A percentile compares a stretch with the other conserved stretches of the same genome.
Conservation (phyloP, 345 rosid genomes). For the Anastatica hierochuntica region DNA sequence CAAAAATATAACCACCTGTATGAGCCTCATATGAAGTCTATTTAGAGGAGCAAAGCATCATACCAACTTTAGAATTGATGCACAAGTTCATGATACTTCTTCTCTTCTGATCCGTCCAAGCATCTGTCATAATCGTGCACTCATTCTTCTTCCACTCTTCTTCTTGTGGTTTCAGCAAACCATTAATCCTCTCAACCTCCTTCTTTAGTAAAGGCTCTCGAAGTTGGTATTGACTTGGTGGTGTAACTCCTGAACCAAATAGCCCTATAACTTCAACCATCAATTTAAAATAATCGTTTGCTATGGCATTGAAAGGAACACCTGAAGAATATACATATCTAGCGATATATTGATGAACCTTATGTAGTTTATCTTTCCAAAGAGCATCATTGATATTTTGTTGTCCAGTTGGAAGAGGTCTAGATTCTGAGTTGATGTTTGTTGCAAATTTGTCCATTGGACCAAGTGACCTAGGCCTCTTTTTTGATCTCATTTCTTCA, state of each 20-base stretch:
- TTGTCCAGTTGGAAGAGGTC: neutral
- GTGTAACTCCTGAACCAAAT: neutral
- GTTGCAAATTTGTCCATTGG: neutral
- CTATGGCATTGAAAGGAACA: neutral
- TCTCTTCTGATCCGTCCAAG: neutral
- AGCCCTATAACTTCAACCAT: neutral
- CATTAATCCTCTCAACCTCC: neutral
- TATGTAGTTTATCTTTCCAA: neutral
- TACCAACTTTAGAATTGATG: neutral
- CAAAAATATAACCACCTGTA: neutral
- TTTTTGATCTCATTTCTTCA: neutral
- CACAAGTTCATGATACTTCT: slow-evolving; percentile 2
- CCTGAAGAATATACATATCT: neutral
- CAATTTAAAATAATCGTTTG: neutral
- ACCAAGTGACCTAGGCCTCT: neutral
- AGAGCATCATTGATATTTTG: neutral
- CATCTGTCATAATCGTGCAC: neutral
- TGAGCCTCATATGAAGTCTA: neutral
- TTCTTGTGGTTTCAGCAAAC: neutral
- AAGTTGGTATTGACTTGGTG: neutral
- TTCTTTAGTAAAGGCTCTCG: neutral
- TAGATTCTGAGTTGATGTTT: neutral
- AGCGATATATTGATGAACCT: neutral
- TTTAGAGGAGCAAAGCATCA: neutral
- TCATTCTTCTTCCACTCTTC: neutral